phyloP scores from a whole-genome alignment of 2,329 filamentous ascomycete species.

The Colletotrichum somersetense region DNA sequence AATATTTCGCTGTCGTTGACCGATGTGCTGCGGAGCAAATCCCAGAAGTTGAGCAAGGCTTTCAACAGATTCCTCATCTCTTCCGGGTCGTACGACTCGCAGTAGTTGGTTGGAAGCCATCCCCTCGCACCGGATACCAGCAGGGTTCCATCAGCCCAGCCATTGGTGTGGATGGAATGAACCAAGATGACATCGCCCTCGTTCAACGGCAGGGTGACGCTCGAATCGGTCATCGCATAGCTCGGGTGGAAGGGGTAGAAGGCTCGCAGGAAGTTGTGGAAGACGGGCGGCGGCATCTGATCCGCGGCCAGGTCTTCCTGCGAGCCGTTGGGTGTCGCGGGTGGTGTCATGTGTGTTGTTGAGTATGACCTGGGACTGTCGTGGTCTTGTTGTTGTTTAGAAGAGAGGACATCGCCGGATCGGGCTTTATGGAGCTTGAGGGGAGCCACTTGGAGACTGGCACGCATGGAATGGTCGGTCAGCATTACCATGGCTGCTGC shows the following conservation, averaged over 20 bases:
- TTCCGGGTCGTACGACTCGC: slow-evolving; percentile 91
- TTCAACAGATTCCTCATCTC: slow-evolving; percentile 88
- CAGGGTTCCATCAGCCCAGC: slow-evolving; percentile 96
- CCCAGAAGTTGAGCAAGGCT: slow-evolving; percentile 92
- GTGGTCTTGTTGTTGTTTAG: slow-evolving; percentile 43
- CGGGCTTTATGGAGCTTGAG: slow-evolving; percentile 64
- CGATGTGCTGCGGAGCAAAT: slow-evolving; percentile 83
- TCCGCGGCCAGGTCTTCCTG: slow-evolving; percentile 67
- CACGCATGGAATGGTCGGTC: slow-evolving; percentile 62
- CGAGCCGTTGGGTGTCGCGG: slow-evolving; percentile 78
- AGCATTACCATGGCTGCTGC: slow-evolving; percentile 63
- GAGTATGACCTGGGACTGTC: slow-evolving; percentile 58
- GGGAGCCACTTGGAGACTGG: slow-evolving; percentile 73
- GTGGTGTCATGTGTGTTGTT: slow-evolving; percentile 79
- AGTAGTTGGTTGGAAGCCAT: slow-evolving; percentile 98
- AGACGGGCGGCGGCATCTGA: slow-evolving; percentile 71
- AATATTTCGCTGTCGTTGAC: slow-evolving; percentile 84
- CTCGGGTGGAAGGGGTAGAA: slow-evolving; percentile 92
- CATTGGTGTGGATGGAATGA: slow-evolving; percentile 97
- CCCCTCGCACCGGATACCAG: slow-evolving; percentile 87
- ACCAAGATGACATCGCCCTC: slow-evolving; percentile 94
- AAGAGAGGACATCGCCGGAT: slow-evolving; percentile 46
- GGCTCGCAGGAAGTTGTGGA: slow-evolving; percentile 94
- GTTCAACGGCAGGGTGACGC: slow-evolving; percentile 88
- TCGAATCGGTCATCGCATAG: slow-evolving; percentile 81